phyloP scores from a whole-genome alignment of 306 rosid genomes.

The Inga leiocalycina region DNA sequence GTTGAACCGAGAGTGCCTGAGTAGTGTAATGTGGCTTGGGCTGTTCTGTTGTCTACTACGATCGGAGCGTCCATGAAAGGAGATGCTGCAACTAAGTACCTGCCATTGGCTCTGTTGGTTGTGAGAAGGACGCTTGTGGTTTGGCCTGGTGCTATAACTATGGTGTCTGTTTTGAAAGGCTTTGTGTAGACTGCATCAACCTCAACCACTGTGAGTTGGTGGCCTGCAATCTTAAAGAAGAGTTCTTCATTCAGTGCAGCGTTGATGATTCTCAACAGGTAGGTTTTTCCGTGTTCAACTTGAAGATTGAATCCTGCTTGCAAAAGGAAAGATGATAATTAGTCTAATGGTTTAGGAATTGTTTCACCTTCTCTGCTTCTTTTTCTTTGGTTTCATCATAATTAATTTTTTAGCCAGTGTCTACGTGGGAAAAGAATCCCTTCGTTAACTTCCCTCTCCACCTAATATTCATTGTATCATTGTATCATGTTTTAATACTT shows the following conservation, averaged over 20 bases:
- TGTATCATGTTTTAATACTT: no score
- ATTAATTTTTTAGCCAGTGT: neutral
- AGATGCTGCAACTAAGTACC: conserved; percentile 57
- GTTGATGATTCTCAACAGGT: conserved; percentile 72
- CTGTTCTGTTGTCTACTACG: conserved; percentile 58
- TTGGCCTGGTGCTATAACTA: conserved; percentile 87
- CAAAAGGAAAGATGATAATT: neutral
- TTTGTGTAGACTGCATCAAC: conserved; percentile 86
- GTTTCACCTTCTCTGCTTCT: neutral
- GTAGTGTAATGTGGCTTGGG: conserved; percentile 59
- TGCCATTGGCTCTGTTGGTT: conserved; percentile 49
- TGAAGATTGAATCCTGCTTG: conserved; percentile 53
- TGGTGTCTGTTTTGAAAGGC: conserved; percentile 64
- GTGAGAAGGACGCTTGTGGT: conserved; percentile 78
- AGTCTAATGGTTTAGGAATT: neutral
- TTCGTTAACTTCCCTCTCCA: no score
- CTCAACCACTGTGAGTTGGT: conserved; percentile 69
- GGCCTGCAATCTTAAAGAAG: conserved; percentile 81
- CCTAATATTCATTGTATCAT: no score
- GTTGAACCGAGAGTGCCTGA: conserved; percentile 44
- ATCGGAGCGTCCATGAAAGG: conserved; percentile 68
- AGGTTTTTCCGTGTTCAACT: conserved; percentile 60
- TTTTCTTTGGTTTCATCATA: neutral
- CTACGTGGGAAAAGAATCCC: no score
- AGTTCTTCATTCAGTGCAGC: conserved; percentile 92